Percentiles rank a stretch among this genome's conserved stretches.
These are phyloP conservation scores for Penicillium sp. DNA, from an alignment of 2,329 filamentous ascomycete genomes.

Conservation along the genomic window DNA sequence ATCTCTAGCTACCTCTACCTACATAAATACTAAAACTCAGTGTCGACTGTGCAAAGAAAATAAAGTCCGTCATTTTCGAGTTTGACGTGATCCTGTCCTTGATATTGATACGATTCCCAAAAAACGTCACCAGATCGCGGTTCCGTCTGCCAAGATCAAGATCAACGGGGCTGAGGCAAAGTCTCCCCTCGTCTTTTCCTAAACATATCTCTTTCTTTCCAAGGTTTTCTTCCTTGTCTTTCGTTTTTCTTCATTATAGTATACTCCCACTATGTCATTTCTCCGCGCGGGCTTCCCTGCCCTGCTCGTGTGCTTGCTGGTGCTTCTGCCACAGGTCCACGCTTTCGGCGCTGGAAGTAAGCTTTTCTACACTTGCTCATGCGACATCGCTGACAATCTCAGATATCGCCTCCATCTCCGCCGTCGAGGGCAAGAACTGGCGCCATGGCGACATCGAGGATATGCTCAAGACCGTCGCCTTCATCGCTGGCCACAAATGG, in stretches of 20 bases:
- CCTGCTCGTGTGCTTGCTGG: constrained; percentile 36
- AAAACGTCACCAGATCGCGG: constrained; percentile 11
- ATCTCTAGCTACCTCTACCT: not conserved
- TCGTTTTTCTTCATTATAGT: not conserved
- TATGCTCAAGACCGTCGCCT: constrained; percentile 70
- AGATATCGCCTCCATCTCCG: constrained; percentile 50
- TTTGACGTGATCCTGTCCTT: not conserved
- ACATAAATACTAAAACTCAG: not conserved
- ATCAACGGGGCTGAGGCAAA: constrained; percentile 12
- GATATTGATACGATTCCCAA: not conserved
- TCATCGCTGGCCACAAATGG: constrained; percentile 79
- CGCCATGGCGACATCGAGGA: constrained; percentile 69
- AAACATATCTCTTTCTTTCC: not conserved
- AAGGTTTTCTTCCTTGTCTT: not conserved
- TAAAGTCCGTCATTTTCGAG: not conserved
- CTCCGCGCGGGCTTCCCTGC: constrained; percentile 28
- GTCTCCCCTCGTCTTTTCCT: constrained; percentile 2
- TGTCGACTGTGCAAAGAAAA: not conserved
- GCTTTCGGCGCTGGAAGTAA: constrained; percentile 46
- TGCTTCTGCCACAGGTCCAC: constrained; percentile 38
- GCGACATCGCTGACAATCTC: constrained; percentile 6
- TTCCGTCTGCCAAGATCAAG: constrained; percentile 15
- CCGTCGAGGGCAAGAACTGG: constrained; percentile 50
- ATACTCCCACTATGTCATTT: constrained; percentile 17
- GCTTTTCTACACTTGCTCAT: constrained; percentile 9